These are phyloP conservation scores for Kwoniella dejecticola DNA, from an alignment of 768 basidiomycete genomes.

Conservation along the genomic window DNA sequence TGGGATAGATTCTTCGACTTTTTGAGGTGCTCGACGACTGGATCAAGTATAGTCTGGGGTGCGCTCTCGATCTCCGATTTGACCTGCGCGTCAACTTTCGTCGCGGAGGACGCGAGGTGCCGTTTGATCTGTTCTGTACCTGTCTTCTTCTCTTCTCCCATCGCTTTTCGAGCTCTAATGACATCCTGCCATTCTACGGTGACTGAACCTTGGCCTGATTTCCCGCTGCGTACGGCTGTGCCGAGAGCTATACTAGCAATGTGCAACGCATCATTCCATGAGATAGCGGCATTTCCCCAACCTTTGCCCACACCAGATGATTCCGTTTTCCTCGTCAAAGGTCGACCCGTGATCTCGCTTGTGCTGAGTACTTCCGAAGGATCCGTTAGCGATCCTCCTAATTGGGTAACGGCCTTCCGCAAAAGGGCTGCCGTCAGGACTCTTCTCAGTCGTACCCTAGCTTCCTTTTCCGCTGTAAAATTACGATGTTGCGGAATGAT, in stretches of 20 bases:
- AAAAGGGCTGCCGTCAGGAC: conserved; percentile 39
- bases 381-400: conserved; percentile 29
- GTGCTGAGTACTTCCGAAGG: conserved; percentile 6
- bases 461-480: conserved; percentile 16
- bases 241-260: conserved; percentile 26
- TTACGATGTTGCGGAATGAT: conserved; percentile 25
- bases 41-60: conserved; percentile 56
- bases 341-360: conserved; percentile 8
- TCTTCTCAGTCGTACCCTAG: conserved; percentile 27
- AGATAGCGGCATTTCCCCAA: conserved; percentile 20
- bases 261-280: conserved; percentile 21
- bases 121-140: conserved; percentile 32
- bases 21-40: conserved; percentile 74
- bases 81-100: not conserved
- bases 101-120: conserved; percentile 3
- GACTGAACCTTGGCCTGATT: not conserved
- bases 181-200: conserved; percentile 30
- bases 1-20: conserved; percentile 72
- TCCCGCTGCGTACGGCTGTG: conserved; percentile 5
- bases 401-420: conserved; percentile 28
- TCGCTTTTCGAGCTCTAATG: conserved; percentile 19
- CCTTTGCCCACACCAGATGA: conserved; percentile 17
- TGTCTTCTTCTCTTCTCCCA: conserved; percentile 9
- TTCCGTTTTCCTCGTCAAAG: conserved; percentile 14
- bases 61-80: conserved; percentile 33